Percentiles rank a stretch among this genome's conserved stretches.
These are phyloP conservation scores for Botryotinia narcissicola DNA, from an alignment of 2,329 filamentous ascomycete genomes.

Conservation along the genomic window DNA sequence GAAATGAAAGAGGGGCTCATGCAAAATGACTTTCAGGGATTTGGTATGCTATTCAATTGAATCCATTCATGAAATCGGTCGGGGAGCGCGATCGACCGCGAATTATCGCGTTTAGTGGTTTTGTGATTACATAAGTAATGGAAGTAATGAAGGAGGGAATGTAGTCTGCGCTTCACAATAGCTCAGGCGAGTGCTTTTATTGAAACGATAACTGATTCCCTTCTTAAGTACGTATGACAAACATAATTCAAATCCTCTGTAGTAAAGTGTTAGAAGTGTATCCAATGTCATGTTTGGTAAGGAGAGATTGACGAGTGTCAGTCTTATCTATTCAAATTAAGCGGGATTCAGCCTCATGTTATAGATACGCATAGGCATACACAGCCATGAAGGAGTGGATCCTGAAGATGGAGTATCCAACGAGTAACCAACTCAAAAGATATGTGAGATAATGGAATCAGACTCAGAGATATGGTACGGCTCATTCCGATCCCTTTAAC, in stretches of 20 bases:
- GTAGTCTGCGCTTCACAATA: not conserved
- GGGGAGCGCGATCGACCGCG: slow-evolving; percentile 10
- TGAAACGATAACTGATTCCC: not conserved
- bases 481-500: not conserved
- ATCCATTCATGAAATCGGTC: not conserved
- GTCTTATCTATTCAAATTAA: not conserved
- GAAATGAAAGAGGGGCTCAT: slow-evolving; percentile 14
- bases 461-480: not conserved
- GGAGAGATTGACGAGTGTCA: not conserved
- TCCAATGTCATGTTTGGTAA: not conserved
- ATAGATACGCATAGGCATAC: not conserved
- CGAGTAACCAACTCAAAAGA: not conserved
- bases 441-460: not conserved
- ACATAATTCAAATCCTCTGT: not conserved
- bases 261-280: not conserved
- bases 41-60: not conserved
- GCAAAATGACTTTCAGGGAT: not conserved
- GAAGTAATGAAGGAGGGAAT: not conserved
- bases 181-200: not conserved
- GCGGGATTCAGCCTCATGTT: slow-evolving; percentile 5
- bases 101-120: slow-evolving; percentile 4
- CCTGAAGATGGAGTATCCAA: not conserved
- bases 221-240: not conserved
- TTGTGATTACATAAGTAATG: not conserved
- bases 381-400: not conserved